Evolutionary conservation across 108 stramenopile genomes (phyloP).

Genomic region (Cyclostephanos invisitatus): DNA sequence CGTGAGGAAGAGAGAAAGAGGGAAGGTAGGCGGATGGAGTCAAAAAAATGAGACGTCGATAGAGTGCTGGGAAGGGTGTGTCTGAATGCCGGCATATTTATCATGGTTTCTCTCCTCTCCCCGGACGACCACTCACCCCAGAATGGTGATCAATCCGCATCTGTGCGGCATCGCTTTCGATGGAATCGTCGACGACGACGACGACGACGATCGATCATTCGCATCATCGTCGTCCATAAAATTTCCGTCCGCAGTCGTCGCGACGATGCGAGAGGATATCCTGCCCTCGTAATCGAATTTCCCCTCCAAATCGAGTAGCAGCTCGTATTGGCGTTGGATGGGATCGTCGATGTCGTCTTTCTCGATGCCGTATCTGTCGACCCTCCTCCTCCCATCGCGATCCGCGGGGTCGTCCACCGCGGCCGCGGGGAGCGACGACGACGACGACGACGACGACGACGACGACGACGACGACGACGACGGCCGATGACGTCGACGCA

Average conservation of each 20-base stretch:
- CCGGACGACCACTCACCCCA: neutral
- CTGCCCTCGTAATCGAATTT: conserved; percentile 20
- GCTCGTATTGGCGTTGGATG: neutral
- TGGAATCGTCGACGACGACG: neutral
- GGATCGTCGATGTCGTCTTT: neutral
- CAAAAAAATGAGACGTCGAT: too few relatives aligned
- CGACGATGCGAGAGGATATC: conserved; percentile 14
- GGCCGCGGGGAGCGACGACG: neutral
- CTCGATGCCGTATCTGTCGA: neutral
- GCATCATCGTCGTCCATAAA: too few relatives aligned
- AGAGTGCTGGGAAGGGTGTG: too few relatives aligned
- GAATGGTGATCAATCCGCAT: neutral
- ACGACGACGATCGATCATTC: too few relatives aligned
- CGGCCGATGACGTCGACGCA: too few relatives aligned
- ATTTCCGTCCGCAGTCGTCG: too few relatives aligned
- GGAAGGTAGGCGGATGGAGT: too few relatives aligned
- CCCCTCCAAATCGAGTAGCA: conserved; percentile 12
- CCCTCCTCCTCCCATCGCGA: neutral
- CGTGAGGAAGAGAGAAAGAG: neutral
- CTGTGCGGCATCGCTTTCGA: neutral
- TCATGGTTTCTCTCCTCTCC: neutral
- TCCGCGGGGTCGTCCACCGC: neutral
- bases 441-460: neutral
- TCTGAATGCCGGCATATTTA: neutral
- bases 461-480: neutral